A percentile compares a stretch with the other conserved stretches of the same genome.
phyloP scores from a whole-genome alignment of 225 moss, liverwort and hornwort species.

The Ulota crispa region DNA sequence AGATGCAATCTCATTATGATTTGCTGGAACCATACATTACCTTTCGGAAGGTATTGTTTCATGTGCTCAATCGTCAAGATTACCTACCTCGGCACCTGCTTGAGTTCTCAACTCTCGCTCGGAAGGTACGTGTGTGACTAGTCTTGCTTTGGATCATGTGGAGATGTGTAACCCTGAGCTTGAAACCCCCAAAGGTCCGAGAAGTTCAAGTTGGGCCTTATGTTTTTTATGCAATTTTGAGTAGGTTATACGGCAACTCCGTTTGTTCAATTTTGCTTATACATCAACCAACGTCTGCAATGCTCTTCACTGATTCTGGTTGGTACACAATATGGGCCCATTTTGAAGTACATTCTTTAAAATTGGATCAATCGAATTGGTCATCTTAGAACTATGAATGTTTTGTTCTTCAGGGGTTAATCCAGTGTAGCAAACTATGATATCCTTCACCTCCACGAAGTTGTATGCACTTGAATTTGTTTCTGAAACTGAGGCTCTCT shows the following conservation, averaged over 20 bases:
- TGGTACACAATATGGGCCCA: neutral
- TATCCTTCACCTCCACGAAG: neutral
- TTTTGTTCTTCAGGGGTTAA: neutral
- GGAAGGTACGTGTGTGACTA: slow-evolving; percentile 70
- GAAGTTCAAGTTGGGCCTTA: neutral
- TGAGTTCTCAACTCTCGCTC: slow-evolving; percentile 78
- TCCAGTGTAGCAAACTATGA: neutral
- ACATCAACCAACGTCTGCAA: neutral
- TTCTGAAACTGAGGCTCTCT: neutral
- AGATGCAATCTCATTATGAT: slow-evolving; percentile 86
- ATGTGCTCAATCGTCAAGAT: slow-evolving; percentile 73
- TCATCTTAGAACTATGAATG: neutral
- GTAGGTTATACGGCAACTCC: neutral
- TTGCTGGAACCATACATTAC: slow-evolving; percentile 84
- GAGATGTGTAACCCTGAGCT: neutral
- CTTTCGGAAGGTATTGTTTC: slow-evolving; percentile 83
- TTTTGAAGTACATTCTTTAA: neutral
- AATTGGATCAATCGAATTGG: neutral
- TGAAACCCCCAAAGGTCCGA: neutral
- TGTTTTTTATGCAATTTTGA: neutral
- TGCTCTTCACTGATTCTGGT: neutral
- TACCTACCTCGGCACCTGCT: slow-evolving; percentile 83
- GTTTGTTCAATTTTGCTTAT: neutral
- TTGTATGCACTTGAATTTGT: neutral
- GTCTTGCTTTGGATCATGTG: slow-evolving; percentile 1